phyloP scores from a whole-genome alignment of 1,139 yeast genomes.

The Nakaseomyces kungkrabaensis region DNA sequence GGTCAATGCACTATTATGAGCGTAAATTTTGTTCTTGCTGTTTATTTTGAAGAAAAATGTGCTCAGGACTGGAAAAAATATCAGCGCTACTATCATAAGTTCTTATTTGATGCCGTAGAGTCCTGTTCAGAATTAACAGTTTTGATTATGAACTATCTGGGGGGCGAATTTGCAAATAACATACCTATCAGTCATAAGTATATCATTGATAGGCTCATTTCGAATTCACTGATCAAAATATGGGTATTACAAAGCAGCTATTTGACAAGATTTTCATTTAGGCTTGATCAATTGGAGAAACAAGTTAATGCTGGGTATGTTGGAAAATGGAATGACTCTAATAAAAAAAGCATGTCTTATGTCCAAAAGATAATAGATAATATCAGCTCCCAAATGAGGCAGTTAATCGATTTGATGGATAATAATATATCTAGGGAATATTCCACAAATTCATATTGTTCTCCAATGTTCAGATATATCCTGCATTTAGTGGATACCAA shows the following conservation, averaged over 20 bases:
- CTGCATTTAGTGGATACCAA: slow-evolving; percentile 10
- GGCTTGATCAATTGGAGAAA: slow-evolving; percentile 1
- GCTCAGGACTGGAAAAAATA: slow-evolving; percentile 5
- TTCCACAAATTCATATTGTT: slow-evolving; percentile 10
- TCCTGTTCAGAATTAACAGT: slow-evolving; percentile 5
- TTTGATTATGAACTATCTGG: slow-evolving; percentile 7
- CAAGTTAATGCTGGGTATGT: background rate
- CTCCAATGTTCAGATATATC: slow-evolving; percentile 12
- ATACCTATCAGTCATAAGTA: slow-evolving; percentile 8
- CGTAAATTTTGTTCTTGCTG: slow-evolving; percentile 7
- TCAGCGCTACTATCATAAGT: slow-evolving; percentile 9
- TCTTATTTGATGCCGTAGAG: slow-evolving; percentile 6
- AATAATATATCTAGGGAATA: slow-evolving; percentile 3
- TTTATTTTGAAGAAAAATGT: slow-evolving; percentile 12
- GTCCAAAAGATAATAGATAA: background rate
- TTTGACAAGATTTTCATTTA: slow-evolving; percentile 10
- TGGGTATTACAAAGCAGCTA: slow-evolving; percentile 11
- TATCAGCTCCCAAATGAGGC: slow-evolving; percentile 3
- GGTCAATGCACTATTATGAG: slow-evolving; percentile 7
- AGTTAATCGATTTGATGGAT: slow-evolving; percentile 2
- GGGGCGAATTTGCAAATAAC: slow-evolving; percentile 4
- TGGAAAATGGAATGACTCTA: background rate
- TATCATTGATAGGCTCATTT: slow-evolving; percentile 8
- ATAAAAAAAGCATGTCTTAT: background rate
- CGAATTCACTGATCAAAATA: slow-evolving; percentile 8